Percentiles rank a stretch among this genome's conserved stretches.
phyloP scores from a whole-genome alignment of 148 eudicot species.

The Diospyros kaki region DNA sequence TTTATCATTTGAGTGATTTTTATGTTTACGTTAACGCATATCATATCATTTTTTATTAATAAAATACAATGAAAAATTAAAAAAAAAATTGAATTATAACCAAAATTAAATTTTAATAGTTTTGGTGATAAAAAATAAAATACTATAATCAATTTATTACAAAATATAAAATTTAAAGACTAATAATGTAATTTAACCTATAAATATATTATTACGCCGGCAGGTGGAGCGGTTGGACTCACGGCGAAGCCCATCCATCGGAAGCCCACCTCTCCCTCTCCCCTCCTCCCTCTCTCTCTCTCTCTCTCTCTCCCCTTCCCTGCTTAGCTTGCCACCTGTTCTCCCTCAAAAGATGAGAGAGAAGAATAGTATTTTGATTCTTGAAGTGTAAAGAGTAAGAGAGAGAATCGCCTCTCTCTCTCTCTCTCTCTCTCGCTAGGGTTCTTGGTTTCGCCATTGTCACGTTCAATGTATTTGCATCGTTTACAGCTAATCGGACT shows the following conservation, averaged over 20 bases:
- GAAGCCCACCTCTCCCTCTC: not conserved
- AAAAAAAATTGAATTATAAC: no score
- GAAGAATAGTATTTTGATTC: not conserved
- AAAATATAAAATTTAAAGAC: no score
- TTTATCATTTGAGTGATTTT: no score
- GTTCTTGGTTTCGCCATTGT: slow-evolving; percentile 2
- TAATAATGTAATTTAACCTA: no score
- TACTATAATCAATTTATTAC: no score
- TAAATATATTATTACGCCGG: not conserved
- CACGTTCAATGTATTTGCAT: not conserved
- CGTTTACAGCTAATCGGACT: not conserved
- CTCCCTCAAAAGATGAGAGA: slow-evolving; percentile 1
- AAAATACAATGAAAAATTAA: no score
- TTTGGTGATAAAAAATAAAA: no score
- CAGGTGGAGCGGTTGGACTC: slow-evolving; percentile 5
- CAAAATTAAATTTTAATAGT: no score
- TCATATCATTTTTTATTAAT: no score
- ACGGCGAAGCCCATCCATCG: not conserved
- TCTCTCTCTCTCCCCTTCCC: not conserved
- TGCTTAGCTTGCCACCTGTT: slow-evolving; percentile 5
- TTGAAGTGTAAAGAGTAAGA: not conserved
- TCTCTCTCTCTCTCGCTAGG: slow-evolving; percentile 17
- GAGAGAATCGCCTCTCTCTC: not conserved
- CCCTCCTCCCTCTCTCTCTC: no score
- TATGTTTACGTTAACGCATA: no score